phyloP scores from a whole-genome alignment of 2,329 filamentous ascomycete genomes.

The Tolypocladium capitatum region DNA sequence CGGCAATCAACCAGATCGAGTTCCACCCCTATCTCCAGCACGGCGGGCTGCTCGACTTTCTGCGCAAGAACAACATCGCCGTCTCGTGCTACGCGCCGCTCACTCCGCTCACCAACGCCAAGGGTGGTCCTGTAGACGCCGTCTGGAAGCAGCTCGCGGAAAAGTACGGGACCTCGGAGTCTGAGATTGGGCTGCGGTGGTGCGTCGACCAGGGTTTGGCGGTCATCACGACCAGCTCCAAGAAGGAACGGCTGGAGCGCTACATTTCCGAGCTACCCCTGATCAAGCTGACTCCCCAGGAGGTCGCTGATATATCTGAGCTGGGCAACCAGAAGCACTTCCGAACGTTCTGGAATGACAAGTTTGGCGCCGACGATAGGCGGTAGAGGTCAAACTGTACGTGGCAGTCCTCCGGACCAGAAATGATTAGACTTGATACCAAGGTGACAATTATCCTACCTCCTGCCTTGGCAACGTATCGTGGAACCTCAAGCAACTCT shows the following conservation, averaged over 20 bases:
- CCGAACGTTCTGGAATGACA: conserved; percentile 43
- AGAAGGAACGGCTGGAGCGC: conserved; percentile 41
- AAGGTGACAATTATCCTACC: neutral
- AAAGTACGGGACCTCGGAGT: conserved; percentile 45
- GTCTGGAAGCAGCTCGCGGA: conserved; percentile 35
- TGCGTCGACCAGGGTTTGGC: conserved; percentile 45
- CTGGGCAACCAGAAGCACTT: conserved; percentile 47
- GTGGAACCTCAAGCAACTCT: neutral
- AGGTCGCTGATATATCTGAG: conserved; percentile 42
- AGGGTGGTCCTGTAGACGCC: conserved; percentile 38
- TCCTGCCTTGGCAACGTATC: neutral
- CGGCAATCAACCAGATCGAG: conserved; percentile 71
- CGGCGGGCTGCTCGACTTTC: conserved; percentile 42
- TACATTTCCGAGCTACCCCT: conserved; percentile 35
- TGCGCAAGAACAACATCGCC: conserved; percentile 43
- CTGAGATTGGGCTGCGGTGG: conserved; percentile 47
- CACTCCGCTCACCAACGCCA: conserved; percentile 31
- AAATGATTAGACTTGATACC: neutral
- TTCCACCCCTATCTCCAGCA: conserved; percentile 66
- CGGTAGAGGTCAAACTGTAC: conserved; percentile 8
- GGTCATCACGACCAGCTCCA: conserved; percentile 46
- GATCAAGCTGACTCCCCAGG: conserved; percentile 47
- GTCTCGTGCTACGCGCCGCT: conserved; percentile 43
- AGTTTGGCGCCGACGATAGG: conserved; percentile 38
- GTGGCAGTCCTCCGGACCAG: neutral